phyloP scores from a whole-genome alignment of 495 filamentous ascomycete species.

The Trichoderma virens region DNA sequence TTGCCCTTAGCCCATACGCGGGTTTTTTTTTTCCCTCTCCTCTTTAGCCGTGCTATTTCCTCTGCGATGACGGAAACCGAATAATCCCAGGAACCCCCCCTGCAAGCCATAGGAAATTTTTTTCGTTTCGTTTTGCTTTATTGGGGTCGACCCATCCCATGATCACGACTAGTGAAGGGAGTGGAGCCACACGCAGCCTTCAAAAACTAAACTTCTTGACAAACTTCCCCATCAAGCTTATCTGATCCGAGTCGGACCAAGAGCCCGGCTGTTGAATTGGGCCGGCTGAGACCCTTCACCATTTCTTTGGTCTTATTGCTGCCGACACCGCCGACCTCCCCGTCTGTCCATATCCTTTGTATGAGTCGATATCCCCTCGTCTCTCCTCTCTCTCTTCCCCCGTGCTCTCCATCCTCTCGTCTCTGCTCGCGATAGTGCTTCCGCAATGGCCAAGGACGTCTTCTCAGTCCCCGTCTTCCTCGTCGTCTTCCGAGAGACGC shows the following conservation, averaged over 20 bases:
- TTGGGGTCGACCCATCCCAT: not conserved
- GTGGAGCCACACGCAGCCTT: too few relatives aligned
- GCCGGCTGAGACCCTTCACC: not conserved
- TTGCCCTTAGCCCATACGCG: too few relatives aligned
- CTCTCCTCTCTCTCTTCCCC: not conserved
- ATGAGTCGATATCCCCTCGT: not conserved
- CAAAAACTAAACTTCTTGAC: not conserved
- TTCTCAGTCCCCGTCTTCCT: conserved; percentile 73
- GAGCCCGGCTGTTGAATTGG: conserved; percentile 2
- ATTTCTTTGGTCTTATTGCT: not conserved
- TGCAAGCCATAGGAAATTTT: not conserved
- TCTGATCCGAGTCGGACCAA: not conserved
- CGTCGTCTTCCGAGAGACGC: conserved; percentile 75
- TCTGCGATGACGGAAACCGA: too few relatives aligned
- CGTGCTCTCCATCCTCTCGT: not conserved
- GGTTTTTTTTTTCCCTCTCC: too few relatives aligned
- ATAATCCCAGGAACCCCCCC: too few relatives aligned
- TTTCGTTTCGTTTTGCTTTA: not conserved
- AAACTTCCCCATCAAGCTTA: not conserved
- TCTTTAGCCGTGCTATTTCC: too few relatives aligned
- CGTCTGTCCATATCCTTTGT: not conserved
- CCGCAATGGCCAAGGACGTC: conserved; percentile 45
- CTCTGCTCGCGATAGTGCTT: not conserved
- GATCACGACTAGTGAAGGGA: not conserved
- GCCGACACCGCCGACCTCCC: not conserved